These are phyloP conservation scores for Asterophora lycoperdoides DNA, from an alignment of 768 basidiomycete species.

Conservation along the genomic window DNA sequence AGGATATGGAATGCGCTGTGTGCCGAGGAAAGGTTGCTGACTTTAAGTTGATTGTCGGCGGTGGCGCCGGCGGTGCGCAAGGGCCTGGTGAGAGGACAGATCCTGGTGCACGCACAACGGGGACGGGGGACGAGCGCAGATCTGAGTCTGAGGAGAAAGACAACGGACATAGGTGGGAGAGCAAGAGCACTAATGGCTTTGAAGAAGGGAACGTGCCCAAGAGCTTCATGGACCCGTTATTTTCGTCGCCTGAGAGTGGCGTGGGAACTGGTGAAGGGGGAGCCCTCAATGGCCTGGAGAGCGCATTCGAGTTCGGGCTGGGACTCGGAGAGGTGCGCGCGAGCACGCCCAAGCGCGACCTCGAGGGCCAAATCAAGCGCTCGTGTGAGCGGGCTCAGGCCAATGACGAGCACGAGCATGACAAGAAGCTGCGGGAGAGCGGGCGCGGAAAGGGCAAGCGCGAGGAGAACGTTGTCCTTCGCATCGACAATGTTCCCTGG, in stretches of 20 bases:
- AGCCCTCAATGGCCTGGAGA: conserved; percentile 29
- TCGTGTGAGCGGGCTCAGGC: background rate
- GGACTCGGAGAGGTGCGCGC: conserved; percentile 33
- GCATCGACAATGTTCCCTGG: conserved; percentile 90
- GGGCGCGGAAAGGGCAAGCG: conserved; percentile 15
- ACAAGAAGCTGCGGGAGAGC: conserved; percentile 6
- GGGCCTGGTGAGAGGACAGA: conserved; percentile 1
- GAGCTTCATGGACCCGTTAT: conserved; percentile 32
- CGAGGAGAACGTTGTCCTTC: conserved; percentile 56
- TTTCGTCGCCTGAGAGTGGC: conserved; percentile 30
- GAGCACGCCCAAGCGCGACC: conserved; percentile 35
- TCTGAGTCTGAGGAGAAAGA: background rate
- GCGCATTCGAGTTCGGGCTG: conserved; percentile 39
- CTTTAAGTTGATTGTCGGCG: conserved; percentile 48
- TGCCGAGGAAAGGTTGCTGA: conserved; percentile 68
- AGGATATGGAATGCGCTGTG: conserved; percentile 81
- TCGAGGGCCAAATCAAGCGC: too few species aligned
- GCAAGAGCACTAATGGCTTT: conserved; percentile 5
- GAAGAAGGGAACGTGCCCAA: conserved; percentile 8
- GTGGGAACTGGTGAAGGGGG: conserved; percentile 14
- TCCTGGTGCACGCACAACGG: background rate
- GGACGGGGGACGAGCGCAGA: background rate
- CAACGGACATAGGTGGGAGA: conserved; percentile 3
- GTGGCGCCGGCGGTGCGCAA: background rate
- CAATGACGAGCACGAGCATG: conserved; percentile 4